Evolutionary conservation across 2,329 filamentous ascomycete species (phyloP).

Genomic region (Aspergillus hiratsukae): DNA sequence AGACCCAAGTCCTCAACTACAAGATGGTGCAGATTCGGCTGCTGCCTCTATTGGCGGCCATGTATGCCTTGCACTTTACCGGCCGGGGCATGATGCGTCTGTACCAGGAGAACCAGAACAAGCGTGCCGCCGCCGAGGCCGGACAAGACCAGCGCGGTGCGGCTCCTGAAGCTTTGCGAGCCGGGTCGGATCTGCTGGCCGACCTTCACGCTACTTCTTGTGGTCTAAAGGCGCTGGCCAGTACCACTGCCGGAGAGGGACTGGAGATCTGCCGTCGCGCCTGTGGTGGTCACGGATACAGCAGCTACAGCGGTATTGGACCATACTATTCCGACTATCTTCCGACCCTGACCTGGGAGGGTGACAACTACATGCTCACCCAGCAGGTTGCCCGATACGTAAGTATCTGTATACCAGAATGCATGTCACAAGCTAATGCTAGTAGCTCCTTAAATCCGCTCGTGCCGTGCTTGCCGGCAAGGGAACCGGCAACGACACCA

Average conservation of each 20-base stretch:
- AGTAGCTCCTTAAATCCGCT: slow-evolving; percentile 65
- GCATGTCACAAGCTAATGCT: background rate
- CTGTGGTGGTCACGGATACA: slow-evolving; percentile 74
- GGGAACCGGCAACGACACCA: slow-evolving; percentile 63
- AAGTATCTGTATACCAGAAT: slow-evolving; percentile 20
- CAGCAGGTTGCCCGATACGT: slow-evolving; percentile 72
- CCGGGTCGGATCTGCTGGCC: slow-evolving; percentile 64
- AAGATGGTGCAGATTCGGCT: slow-evolving; percentile 75
- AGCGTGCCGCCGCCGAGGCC: slow-evolving; percentile 48
- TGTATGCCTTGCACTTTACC: slow-evolving; percentile 75
- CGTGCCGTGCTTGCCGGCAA: slow-evolving; percentile 64
- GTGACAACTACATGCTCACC: slow-evolving; percentile 78
- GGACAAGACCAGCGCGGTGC: slow-evolving; percentile 50
- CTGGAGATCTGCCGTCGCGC: slow-evolving; percentile 70
- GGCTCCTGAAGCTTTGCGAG: slow-evolving; percentile 63
- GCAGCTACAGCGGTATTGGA: slow-evolving; percentile 70
- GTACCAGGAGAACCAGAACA: slow-evolving; percentile 68
- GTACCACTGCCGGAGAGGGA: slow-evolving; percentile 68
- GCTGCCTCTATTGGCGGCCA: slow-evolving; percentile 66
- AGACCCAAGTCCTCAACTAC: slow-evolving; percentile 75
- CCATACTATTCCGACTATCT: slow-evolving; percentile 72
- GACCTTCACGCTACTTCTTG: slow-evolving; percentile 74
- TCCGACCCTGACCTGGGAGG: slow-evolving; percentile 68
- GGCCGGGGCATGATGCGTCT: slow-evolving; percentile 70
- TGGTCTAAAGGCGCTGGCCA: slow-evolving; percentile 68